A percentile compares a stretch with the other conserved stretches of the same genome.
Evolutionary conservation across 1,139 yeast species (phyloP).

Genomic region (Kodamaea fungicola): DNA sequence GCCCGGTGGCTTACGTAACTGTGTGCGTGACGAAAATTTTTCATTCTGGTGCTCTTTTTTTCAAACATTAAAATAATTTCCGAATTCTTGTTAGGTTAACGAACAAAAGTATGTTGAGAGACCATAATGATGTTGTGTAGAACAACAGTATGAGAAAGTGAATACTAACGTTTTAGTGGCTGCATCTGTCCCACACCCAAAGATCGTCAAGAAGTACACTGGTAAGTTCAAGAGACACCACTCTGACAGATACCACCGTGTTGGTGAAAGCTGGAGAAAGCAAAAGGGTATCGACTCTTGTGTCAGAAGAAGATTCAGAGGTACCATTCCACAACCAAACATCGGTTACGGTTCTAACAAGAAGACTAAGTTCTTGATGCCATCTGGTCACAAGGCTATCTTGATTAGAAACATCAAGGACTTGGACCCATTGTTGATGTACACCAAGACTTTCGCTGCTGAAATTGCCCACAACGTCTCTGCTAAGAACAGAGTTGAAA

Average conservation of each 20-base stretch:
- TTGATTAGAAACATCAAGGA: conserved; percentile 90
- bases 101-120: conserved; percentile 17
- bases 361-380: conserved; percentile 93
- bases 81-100: conserved; percentile 10
- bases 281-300: conserved; percentile 99
- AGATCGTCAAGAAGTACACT: conserved; percentile 99
- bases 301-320: conserved; percentile 99
- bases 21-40: conserved; percentile 6
- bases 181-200: conserved; percentile 97
- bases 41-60: conserved; percentile 11
- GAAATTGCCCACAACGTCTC: conserved; percentile 99
- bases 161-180: conserved; percentile 54
- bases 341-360: conserved; percentile 99
- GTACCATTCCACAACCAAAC: conserved; percentile 98
- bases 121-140: background rate
- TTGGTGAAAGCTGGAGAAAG: conserved; percentile 99
- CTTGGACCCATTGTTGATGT: conserved; percentile 93
- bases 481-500: conserved; percentile 96
- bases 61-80: conserved; percentile 3
- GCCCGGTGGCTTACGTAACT: background rate
- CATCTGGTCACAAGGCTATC: conserved; percentile 98
- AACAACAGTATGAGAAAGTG: background rate
- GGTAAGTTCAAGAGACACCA: conserved; percentile 99
- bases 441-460: conserved; percentile 98
- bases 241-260: conserved; percentile 99